Evolutionary conservation across 495 filamentous ascomycete genomes (phyloP), one percentile per base, ranked within the genome.

Genomic region (Tetracladium setigerum): DNA sequence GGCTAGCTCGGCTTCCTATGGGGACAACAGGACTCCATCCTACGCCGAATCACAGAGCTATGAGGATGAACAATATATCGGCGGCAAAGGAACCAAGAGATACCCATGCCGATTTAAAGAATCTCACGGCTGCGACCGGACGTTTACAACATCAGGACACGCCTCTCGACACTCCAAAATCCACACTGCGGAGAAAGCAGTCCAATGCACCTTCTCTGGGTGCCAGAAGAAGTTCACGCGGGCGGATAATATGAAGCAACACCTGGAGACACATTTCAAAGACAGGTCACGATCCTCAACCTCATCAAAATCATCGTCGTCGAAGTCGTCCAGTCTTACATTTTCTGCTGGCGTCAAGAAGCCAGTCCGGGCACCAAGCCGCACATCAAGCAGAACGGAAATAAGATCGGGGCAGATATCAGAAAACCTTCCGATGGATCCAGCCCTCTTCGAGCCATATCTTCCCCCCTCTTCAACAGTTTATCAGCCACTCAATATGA

Each of bases 221-320:
- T 97, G 91, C 70, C 77, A 83, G 63, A 95, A 95, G 67, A 87
- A 87, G 39, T 97, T 97, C 60, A 95, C 92, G 5, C 82, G 91
- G 37, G 89, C 92, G 59, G 91, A 97, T 68, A 97, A 97, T 67
- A 96, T 96, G 87, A 95, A 95, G 72, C 91, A 97, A 57, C 91
- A 97, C 59, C 82, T 88, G 43, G 80, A 90, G 40, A 97, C 92
- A 1, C 91, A 97, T 63, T 81, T 71, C 63, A 81, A 76, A 57
- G 68, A 73, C 42, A 69, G 70, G 55, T 61, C 67, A 1, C 62
- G 70, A 9, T 44, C 47, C 14, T 19, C n/a, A 10, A 10, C 41
- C 19, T 36, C 19, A 14, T 32, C 15, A 35, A 15, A 41, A 24
- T 38, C 37, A 31, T 16, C 55, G 9, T 11, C 52, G 11, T 24